Conservation (phyloP, 73 alveolate species). For the Symbiodinium natans region DNA sequence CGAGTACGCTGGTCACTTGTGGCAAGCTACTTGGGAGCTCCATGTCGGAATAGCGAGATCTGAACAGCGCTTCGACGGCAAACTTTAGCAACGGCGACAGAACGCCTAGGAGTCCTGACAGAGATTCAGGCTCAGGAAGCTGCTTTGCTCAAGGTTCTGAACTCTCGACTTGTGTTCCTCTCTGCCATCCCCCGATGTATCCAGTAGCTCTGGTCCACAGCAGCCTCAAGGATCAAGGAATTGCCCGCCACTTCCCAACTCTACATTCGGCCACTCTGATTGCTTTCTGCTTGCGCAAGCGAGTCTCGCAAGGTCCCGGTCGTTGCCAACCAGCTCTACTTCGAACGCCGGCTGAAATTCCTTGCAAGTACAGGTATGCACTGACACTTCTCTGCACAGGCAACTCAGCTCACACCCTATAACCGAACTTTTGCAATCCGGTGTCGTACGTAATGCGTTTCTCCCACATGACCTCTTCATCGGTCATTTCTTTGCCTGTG, state of each 20-base stretch:
- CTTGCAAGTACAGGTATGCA: neutral
- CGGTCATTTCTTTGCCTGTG: conserved; percentile 76
- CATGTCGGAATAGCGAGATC: conserved; percentile 79
- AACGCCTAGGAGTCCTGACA: conserved; percentile 44
- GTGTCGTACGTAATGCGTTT: conserved; percentile 65
- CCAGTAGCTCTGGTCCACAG: conserved; percentile 70
- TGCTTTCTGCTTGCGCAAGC: neutral
- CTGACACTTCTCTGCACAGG: neutral
- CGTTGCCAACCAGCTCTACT: conserved; percentile 86
- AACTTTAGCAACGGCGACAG: conserved; percentile 46
- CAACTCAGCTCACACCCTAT: neutral
- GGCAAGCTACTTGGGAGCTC: conserved; percentile 36
- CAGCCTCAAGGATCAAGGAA: neutral
- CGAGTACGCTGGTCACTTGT: too few relatives aligned
- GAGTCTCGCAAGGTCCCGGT: conserved; percentile 70
- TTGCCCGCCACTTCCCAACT: too few relatives aligned
- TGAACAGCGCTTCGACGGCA: conserved; percentile 69
- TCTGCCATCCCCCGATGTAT: conserved; percentile 84
- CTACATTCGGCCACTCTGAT: too few relatives aligned
- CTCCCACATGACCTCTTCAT: conserved; percentile 70
- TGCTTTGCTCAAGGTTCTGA: neutral
- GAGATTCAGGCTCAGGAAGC: too few relatives aligned
- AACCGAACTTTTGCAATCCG: neutral
- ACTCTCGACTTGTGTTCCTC: neutral
- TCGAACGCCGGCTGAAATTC: conserved; percentile 78